Conservation (phyloP, 768 basidiomycete genomes). For the Tulasnella sp. region DNA sequence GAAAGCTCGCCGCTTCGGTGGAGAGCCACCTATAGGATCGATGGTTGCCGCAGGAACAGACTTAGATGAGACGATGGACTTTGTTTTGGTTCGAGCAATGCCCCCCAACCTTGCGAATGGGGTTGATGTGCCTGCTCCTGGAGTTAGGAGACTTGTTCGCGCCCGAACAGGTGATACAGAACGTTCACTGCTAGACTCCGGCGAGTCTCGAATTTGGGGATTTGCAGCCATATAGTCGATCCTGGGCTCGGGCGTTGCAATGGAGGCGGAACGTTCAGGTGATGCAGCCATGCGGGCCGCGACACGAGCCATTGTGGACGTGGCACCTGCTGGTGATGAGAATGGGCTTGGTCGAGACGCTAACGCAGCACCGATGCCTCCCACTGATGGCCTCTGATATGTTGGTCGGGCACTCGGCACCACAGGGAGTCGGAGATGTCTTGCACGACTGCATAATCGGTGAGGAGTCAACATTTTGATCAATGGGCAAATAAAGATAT, state of each 20-base stretch:
- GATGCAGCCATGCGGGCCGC: background rate
- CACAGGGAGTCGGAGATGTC: slow-evolving; percentile 62
- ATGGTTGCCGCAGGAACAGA: too few species aligned
- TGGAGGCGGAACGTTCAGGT: background rate
- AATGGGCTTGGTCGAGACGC: background rate
- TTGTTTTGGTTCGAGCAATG: too few species aligned
- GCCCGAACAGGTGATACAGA: too few species aligned
- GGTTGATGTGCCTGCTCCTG: too few species aligned
- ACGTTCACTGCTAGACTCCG: too few species aligned
- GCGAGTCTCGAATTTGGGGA: too few species aligned
- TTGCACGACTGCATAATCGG: slow-evolving; percentile 50
- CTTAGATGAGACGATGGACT: too few species aligned
- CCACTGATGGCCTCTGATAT: background rate
- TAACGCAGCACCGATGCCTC: background rate
- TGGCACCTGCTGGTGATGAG: background rate
- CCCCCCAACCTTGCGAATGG: too few species aligned
- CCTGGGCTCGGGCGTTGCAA: background rate
- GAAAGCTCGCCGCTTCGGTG: too few species aligned
- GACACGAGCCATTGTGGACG: background rate
- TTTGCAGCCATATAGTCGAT: background rate
- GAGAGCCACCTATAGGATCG: too few species aligned
- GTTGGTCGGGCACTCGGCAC: slow-evolving; percentile 10
- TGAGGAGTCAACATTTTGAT: slow-evolving; percentile 19
- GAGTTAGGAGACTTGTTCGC: too few species aligned
- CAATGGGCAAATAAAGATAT: background rate